Percentiles rank a stretch among this genome's conserved stretches.
These are phyloP conservation scores for Jackrogersella minutella DNA, from an alignment of 495 filamentous ascomycete species.

Conservation along the genomic window DNA sequence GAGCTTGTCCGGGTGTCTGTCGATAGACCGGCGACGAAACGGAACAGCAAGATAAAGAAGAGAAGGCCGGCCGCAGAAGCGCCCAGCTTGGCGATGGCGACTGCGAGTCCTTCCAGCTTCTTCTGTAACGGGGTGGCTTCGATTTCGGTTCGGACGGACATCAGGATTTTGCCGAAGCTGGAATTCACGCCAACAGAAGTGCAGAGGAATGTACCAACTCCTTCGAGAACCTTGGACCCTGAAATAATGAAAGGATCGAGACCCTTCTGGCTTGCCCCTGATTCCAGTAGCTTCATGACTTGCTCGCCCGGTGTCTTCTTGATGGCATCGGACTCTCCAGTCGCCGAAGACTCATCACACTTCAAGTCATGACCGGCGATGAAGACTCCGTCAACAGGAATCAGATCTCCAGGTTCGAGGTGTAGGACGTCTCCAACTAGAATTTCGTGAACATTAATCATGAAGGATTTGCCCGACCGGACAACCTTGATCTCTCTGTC, in stretches of 20 bases:
- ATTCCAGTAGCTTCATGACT: slow-evolving; percentile 68
- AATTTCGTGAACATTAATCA: slow-evolving; percentile 83
- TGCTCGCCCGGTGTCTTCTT: slow-evolving; percentile 68
- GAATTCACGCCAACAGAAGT: slow-evolving; percentile 78
- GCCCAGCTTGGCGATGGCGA: slow-evolving; percentile 81
- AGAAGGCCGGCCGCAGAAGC: slow-evolving; percentile 72
- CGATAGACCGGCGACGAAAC: slow-evolving; percentile 72
- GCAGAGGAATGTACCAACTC: slow-evolving; percentile 80
- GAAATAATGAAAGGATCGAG: slow-evolving; percentile 86
- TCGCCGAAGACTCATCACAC: slow-evolving; percentile 81
- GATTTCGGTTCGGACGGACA: slow-evolving; percentile 78
- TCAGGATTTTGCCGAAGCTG: slow-evolving; percentile 80
- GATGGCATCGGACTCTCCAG: slow-evolving; percentile 76
- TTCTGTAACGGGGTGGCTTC: slow-evolving; percentile 81
- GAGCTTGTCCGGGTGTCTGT: slow-evolving; percentile 53
- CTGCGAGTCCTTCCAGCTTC: slow-evolving; percentile 77
- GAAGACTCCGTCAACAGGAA: slow-evolving; percentile 82
- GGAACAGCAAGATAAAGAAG: slow-evolving; percentile 79
- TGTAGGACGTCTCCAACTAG: slow-evolving; percentile 85
- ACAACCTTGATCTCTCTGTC: slow-evolving; percentile 76
- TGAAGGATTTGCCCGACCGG: slow-evolving; percentile 75
- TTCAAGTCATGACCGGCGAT: slow-evolving; percentile 76
- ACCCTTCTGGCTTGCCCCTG: slow-evolving; percentile 55
- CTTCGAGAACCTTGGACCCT: slow-evolving; percentile 80
- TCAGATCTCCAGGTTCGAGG: slow-evolving; percentile 86